Evolutionary conservation across 306 rosid species (phyloP).

Genomic region (Psophocarpus tetragonolobus): DNA sequence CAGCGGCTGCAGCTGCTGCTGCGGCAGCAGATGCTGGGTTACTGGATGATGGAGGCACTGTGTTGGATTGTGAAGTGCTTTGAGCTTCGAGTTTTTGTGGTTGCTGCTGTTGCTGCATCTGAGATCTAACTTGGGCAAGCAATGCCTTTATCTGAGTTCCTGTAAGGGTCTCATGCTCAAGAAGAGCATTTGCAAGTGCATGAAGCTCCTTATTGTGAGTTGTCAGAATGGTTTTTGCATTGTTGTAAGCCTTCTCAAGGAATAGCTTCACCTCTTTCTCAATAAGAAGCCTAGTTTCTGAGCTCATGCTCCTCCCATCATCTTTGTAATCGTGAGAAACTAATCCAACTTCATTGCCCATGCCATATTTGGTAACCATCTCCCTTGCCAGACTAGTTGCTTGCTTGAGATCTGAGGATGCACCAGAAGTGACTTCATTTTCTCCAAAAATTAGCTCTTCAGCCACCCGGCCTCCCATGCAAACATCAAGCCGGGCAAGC

Average conservation of each 20-base stretch:
- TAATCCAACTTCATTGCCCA: constrained; percentile 79
- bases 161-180: constrained; percentile 73
- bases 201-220: constrained; percentile 72
- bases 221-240: constrained; percentile 76
- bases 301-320: constrained; percentile 87
- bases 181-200: constrained; percentile 80
- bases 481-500: constrained; percentile 80
- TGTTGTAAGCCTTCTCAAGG: constrained; percentile 69
- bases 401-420: constrained; percentile 61
- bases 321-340: constrained; percentile 69
- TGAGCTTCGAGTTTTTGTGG: constrained; percentile 38
- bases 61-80: constrained; percentile 56
- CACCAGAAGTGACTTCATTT: constrained; percentile 78
- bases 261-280: constrained; percentile 76
- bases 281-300: constrained; percentile 82
- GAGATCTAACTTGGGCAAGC: constrained; percentile 60
- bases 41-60: not conserved
- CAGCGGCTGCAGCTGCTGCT: constrained; percentile 45
- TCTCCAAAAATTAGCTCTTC: constrained; percentile 87
- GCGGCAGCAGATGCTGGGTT: constrained; percentile 36
- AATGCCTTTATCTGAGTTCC: constrained; percentile 71
- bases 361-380: constrained; percentile 86
- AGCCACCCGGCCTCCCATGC: constrained; percentile 90
- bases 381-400: constrained; percentile 73
- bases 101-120: constrained; percentile 31